Base-by-base conservation (phyloP, 495 filamentous ascomycete genomes). In the Aspergillus heteromorphus region DNA sequence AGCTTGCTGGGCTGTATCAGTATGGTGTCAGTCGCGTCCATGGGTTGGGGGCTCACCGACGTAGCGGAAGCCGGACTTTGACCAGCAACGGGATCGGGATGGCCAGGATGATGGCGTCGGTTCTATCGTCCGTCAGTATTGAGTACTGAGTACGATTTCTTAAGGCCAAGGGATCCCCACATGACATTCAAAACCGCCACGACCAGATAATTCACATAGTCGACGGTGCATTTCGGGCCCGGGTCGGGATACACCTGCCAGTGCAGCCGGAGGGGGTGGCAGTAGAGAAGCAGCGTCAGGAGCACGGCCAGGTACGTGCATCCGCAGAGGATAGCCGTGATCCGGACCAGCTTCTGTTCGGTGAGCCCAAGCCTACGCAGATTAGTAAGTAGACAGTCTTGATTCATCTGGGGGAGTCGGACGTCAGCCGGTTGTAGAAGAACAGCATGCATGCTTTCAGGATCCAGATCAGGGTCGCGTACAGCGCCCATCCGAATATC, bases 381-480 rank as follows among this genome's bases (percentile, higher is more conserved):
- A n/a, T 5, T 16, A 2, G 8, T 49, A 1, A 40, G 45, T 14
- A 36, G 16, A 27, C 5, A 4, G 18, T 13, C 29, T 36, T 20
- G 8, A 48, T 17, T 16, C 6, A 9, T n/a, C 16, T 19, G 30
- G 11, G 4, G 16, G 6, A 27, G 52, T 49, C 63, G 58, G 66
- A 76, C 74, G 77, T 83, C 16, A 83, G 62, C 14, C 79, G 70
- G 11, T 71, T 62, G 49, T 77, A 83, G 58, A 82, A 80, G 31
- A 72, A 65, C 40, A 72, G 64, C 66, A 80, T 70, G 63, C 75
- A 73, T 5, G 74, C 61, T 57, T 83, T 83, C 34, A 83, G 54
- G 1, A 59, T 58, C 76, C 77, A 83, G 9, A 83, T 62, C 8
- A 79, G 56, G n/a, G 73, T 69, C 1, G 70, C 72, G 54, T 81